Base-by-base conservation (phyloP, 306 rosid genomes). In the Prunus mume region DNA sequence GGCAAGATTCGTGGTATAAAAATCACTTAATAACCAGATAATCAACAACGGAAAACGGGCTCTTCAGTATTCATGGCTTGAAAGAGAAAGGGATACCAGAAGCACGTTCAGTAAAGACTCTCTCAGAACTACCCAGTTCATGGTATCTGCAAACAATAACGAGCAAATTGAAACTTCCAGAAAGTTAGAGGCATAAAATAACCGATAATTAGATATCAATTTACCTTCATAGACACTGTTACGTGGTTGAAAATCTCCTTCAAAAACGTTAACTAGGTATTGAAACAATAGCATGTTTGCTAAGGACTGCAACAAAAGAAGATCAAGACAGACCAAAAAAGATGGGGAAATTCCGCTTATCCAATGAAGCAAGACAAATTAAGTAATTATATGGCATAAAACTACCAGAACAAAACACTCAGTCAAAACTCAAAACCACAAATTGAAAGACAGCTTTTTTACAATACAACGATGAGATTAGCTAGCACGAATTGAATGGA, bases 71-170 rank as follows among this genome's bases (percentile, higher is more conserved):
- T 74, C 71, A 76, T 45, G 76, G 72, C 74, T 65, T 54, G 52
- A 67, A 62, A 54, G 64, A 76, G 61, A 87, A 43, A 15, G 13
- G 51, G 12, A 73, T 90, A 94, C 96, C 96, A 94, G 85, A 79
- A 90, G 77, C 84, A 79, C 64, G 81, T 88, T 89, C 71, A 94
- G 91, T 76, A 87, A 87, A 58, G 97, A 94, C 74, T 94, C 97
- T 87, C 91, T 88, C 79, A 91, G 87, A 69, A 83, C 71, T 78
- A 66, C 84, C 98, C 98, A 94, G 66, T 72, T 77, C 83, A 71
- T 58, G 69, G 85, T 84, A 71, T 88, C 98, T 91, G 95, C 85
- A 82, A 45, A 68, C 77, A 78, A 77, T 8, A 69, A 46, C 25
- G 12, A 85, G 67, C 57, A 68, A 63, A 68, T 83, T 80, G 80